Evolutionary conservation across 345 rosid genomes (phyloP).

Genomic region (Bretschneidera sinensis): DNA sequence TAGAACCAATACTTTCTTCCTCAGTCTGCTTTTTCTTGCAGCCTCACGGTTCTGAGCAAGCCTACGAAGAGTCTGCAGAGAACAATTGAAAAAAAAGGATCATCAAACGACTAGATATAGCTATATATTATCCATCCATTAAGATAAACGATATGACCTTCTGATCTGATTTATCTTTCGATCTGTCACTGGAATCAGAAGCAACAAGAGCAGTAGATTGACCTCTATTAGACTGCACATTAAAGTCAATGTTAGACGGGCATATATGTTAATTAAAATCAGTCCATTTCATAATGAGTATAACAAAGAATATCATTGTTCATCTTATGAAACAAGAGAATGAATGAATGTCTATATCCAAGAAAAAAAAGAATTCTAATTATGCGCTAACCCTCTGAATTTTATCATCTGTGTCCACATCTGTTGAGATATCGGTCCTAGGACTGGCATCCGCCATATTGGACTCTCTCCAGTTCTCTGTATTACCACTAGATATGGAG

Average conservation of each 20-base stretch:
- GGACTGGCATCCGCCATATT: slow-evolving; percentile 97
- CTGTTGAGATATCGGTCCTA: slow-evolving; percentile 79
- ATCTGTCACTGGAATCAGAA: slow-evolving; percentile 93
- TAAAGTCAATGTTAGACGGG: slow-evolving; percentile 13
- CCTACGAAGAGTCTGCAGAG: slow-evolving; percentile 80
- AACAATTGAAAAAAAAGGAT: slow-evolving; percentile 22
- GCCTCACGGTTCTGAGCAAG: slow-evolving; percentile 99
- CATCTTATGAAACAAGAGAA: slow-evolving; percentile 1
- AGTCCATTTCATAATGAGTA: slow-evolving; percentile 4
- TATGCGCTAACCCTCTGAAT: slow-evolving; percentile 59
- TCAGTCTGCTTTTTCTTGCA: slow-evolving; percentile 91
- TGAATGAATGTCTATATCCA: neutral
- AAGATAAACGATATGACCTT: slow-evolving; percentile 51
- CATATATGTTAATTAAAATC: slow-evolving; percentile 8
- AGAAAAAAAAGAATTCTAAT: no score
- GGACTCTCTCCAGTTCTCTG: slow-evolving; percentile 43
- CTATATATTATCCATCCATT: slow-evolving; percentile 9
- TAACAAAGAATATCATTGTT: neutral
- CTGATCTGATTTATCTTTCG: slow-evolving; percentile 88
- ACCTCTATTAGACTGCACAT: slow-evolving; percentile 67
- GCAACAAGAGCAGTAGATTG: slow-evolving; percentile 38
- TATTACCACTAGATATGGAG: slow-evolving; percentile 32
- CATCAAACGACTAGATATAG: slow-evolving; percentile 5
- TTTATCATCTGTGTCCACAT: slow-evolving; percentile 85
- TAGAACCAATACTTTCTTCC: slow-evolving; percentile 65